phyloP scores from a whole-genome alignment of 768 basidiomycete genomes.

The Auricularia cornea region DNA sequence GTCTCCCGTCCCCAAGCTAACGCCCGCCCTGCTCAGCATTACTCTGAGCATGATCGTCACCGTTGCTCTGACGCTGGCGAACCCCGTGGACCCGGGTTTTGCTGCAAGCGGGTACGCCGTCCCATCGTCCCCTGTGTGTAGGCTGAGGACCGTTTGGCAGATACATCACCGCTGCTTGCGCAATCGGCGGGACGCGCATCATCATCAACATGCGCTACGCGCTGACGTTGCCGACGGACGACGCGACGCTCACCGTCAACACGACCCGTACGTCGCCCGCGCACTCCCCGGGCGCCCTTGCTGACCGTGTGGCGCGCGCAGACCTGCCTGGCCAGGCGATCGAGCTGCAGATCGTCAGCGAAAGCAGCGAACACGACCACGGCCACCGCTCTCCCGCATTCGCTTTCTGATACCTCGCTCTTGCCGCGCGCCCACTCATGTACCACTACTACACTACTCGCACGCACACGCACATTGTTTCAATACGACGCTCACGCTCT shows the following conservation, averaged over 20 bases:
- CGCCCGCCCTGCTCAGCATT: background rate
- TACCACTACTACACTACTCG: too few relatives aligned
- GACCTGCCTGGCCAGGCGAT: background rate
- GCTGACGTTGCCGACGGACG: background rate
- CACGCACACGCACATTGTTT: too few relatives aligned
- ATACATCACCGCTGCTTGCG: background rate
- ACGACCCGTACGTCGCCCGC: background rate
- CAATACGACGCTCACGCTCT: too few relatives aligned
- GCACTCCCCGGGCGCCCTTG: background rate
- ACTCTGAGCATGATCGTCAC: background rate
- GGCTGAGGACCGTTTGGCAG: background rate
- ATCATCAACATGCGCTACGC: background rate
- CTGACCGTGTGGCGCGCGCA: background rate
- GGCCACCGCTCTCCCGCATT: too few relatives aligned
- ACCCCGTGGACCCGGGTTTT: background rate
- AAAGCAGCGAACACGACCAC: background rate
- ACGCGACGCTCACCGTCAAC: background rate
- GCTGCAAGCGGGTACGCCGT: background rate
- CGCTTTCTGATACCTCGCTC: too few relatives aligned
- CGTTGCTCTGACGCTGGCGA: background rate
- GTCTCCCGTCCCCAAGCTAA: background rate
- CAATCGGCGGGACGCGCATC: background rate
- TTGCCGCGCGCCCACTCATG: too few relatives aligned
- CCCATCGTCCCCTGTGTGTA: background rate
- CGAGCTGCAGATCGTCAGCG: background rate